Evolutionary conservation across 257 asterid genomes (phyloP), one percentile per base, ranked within the genome.

Genomic region (Petunia secreta): DNA sequence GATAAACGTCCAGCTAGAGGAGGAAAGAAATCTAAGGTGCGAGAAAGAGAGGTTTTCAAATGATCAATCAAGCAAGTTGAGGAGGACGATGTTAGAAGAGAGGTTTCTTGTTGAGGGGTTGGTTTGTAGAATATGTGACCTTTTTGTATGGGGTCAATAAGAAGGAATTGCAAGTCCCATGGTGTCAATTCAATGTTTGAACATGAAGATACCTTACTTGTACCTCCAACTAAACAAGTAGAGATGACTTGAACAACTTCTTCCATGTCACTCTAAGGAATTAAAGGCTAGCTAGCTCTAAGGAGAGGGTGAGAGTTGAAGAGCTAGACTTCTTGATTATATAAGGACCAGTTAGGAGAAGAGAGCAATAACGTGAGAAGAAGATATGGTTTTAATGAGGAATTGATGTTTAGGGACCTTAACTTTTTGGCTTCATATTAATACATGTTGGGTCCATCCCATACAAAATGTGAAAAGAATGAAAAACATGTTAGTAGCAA

Each of bases 1-100:
- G 74, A 75, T 1, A 85, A 66, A 66, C 90, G 93, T 43, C 95
- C 95, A 1, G 88, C 85, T 25, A 91, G 88, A 0, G 88, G 93
- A 39, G 92, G 90, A 4, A 88, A 91, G 83, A 82, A 87, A 80
- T 83, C 79, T 6, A 91, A 87, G 1, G 91, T 63, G 16, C 55
- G 79, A 6, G 85, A 84, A n/a, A 81, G 85, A 8, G 87, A 63
- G 6, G 8, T 36, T 13, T 81, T 81, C 54, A 81, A 69, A 16
- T 71, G 83, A 1, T 84, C 46, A 8, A 81, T 14, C 6, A 78
- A 10, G 8, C 36, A 62, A 38, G 3, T 7, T 0, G 55, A 39
- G 59, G 48, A 4, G 2, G 25, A 25, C 25, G 25, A 38, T 25
- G 25, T 25, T 25, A 25, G 25, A 25, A 25, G 25, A 25, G 25